Evolutionary conservation across 2,329 filamentous ascomycete species (phyloP).

Genomic region (Xylaria sp.): DNA sequence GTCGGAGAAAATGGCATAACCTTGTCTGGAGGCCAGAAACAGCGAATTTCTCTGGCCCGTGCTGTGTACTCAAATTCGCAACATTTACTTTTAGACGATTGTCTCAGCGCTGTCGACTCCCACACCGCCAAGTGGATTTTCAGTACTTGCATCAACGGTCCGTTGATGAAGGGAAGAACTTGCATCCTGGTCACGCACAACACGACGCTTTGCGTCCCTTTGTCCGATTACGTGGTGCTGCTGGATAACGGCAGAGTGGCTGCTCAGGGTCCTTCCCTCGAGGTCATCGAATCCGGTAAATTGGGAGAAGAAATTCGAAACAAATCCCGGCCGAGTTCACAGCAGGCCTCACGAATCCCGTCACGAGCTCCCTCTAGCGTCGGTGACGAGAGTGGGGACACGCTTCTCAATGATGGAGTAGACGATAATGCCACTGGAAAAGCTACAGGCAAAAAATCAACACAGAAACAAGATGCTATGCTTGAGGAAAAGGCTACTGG

Average conservation of each 20-base stretch:
- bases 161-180: constrained; percentile 85
- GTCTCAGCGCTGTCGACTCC: constrained; percentile 93
- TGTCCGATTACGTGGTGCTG: constrained; percentile 79
- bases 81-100: constrained; percentile 91
- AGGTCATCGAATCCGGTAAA: constrained; percentile 85
- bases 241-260: constrained; percentile 85
- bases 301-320: constrained; percentile 83
- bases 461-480: constrained; percentile 59
- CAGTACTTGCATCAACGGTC: constrained; percentile 86
- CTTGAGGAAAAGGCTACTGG: constrained; percentile 83
- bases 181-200: constrained; percentile 98
- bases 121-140: constrained; percentile 99
- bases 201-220: constrained; percentile 81
- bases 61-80: constrained; percentile 95
- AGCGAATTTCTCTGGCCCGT: constrained; percentile 94
- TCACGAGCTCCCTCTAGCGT: constrained; percentile 80
- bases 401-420: constrained; percentile 59
- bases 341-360: constrained; percentile 71
- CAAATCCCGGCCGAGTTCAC: constrained; percentile 72
- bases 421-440: constrained; percentile 55
- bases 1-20: constrained; percentile 98
- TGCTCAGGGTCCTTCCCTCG: constrained; percentile 75
- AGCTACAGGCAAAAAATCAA: constrained; percentile 53
- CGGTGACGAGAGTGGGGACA: constrained; percentile 65
- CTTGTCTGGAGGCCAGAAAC: constrained; percentile 95